phyloP scores from a whole-genome alignment of 352 stramenopile species.

The Globisporangium spinosum region DNA sequence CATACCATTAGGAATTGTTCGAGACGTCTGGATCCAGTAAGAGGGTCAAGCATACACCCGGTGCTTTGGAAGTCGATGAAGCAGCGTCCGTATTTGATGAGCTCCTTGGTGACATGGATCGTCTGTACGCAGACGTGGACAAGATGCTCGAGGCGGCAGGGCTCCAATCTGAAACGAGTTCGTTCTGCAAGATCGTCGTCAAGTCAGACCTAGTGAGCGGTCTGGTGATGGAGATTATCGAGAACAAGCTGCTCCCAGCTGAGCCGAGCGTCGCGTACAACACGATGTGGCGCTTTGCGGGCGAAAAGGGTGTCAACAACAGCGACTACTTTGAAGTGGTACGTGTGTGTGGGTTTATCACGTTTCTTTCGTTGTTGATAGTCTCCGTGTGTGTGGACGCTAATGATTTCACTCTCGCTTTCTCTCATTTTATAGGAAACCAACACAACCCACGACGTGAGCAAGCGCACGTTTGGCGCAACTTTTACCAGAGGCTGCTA shows the following conservation, averaged over 20 bases:
- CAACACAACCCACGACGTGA: conserved; percentile 1
- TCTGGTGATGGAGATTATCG: conserved; percentile 1
- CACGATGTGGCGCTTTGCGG: conserved; percentile 1
- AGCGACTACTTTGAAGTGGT: conserved; percentile 7
- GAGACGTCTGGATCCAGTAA: not conserved
- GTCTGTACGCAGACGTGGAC: not conserved
- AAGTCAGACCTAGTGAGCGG: not conserved
- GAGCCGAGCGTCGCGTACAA: not conserved
- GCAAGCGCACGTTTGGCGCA: not conserved
- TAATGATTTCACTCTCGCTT: not conserved
- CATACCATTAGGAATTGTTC: not conserved
- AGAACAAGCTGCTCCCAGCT: not conserved
- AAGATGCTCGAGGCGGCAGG: not conserved
- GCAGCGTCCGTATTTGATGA: not conserved
- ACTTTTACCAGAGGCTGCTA: not conserved
- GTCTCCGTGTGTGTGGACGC: not conserved
- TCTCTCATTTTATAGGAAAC: not conserved
- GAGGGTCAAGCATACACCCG: not conserved
- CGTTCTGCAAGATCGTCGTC: not conserved
- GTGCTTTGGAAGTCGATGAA: not conserved
- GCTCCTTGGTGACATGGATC: not conserved
- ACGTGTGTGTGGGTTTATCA: not conserved
- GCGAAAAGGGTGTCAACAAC: not conserved
- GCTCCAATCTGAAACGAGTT: not conserved
- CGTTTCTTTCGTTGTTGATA: not conserved